phyloP scores from a whole-genome alignment of 1,139 yeast species.

The Lodderomyces theae region DNA sequence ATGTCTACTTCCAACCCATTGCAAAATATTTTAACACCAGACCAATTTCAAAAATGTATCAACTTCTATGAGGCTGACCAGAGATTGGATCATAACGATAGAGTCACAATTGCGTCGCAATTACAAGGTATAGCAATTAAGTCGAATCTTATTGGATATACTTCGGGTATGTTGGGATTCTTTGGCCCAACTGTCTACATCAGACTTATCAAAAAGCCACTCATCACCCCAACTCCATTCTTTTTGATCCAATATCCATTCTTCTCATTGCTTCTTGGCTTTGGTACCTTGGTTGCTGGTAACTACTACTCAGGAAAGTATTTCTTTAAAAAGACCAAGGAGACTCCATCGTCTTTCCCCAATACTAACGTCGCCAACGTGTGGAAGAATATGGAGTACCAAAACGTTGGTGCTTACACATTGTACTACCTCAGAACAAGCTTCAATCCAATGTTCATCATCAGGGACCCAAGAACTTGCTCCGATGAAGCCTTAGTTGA shows the following conservation, averaged over 20 bases:
- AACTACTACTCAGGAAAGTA: slow-evolving; percentile 27
- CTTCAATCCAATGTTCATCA: slow-evolving; percentile 32
- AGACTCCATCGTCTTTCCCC: slow-evolving; percentile 1
- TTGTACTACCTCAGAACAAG: slow-evolving; percentile 35
- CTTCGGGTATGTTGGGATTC: slow-evolving; percentile 24
- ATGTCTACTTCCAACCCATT: slow-evolving; percentile 10
- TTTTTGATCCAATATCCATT: slow-evolving; percentile 29
- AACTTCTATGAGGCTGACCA: slow-evolving; percentile 45
- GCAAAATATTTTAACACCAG: slow-evolving; percentile 22
- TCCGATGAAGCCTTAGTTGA: slow-evolving; percentile 25
- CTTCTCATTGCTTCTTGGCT: slow-evolving; percentile 32
- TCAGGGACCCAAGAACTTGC: slow-evolving; percentile 37
- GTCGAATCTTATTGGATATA: slow-evolving; percentile 28
- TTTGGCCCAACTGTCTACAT: slow-evolving; percentile 26
- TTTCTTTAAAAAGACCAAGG: slow-evolving; percentile 19
- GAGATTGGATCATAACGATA: slow-evolving; percentile 28
- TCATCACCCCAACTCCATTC: slow-evolving; percentile 9
- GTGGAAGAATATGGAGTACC: slow-evolving; percentile 41
- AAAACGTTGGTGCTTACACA: slow-evolving; percentile 35
- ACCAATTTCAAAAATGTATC: slow-evolving; percentile 38
- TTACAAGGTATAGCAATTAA: slow-evolving; percentile 26
- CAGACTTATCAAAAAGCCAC: slow-evolving; percentile 11
- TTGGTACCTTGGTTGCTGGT: slow-evolving; percentile 23
- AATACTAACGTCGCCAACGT: slow-evolving; percentile 19
- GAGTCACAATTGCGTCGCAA: slow-evolving; percentile 31